phyloP scores from a whole-genome alignment of 805 yeast genomes.

The Myxozyma geophila region DNA sequence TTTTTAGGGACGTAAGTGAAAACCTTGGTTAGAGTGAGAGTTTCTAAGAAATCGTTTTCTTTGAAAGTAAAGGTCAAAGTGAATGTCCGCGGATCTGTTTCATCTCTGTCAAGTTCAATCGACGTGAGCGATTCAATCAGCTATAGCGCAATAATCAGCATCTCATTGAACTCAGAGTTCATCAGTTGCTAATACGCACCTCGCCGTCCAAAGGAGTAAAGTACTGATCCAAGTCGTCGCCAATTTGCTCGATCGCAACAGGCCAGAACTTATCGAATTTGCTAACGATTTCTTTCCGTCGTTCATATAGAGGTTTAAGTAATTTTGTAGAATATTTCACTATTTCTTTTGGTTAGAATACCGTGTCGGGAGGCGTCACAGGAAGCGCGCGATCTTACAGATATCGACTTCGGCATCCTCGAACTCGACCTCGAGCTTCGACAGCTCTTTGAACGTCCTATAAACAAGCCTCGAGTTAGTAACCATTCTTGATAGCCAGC shows the following conservation, averaged over 20 bases:
- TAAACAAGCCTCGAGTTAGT: neutral
- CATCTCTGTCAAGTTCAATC: slow-evolving; percentile 58
- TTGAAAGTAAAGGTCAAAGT: slow-evolving; percentile 63
- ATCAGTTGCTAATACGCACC: slow-evolving; percentile 9
- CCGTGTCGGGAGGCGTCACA: neutral
- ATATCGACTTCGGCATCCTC: slow-evolving; percentile 39
- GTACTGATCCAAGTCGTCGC: slow-evolving; percentile 77
- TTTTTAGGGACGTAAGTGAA: slow-evolving; percentile 48
- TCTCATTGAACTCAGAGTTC: slow-evolving; percentile 56
- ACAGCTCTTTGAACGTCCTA: slow-evolving; percentile 36
- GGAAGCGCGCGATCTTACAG: slow-evolving; percentile 30
- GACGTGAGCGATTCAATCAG: slow-evolving; percentile 51
- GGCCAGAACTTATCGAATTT: slow-evolving; percentile 84
- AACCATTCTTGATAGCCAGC: neutral
- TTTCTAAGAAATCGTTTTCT: slow-evolving; percentile 55
- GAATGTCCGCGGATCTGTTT: slow-evolving; percentile 58
- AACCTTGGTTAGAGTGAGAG: slow-evolving; percentile 63
- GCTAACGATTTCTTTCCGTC: slow-evolving; percentile 58
- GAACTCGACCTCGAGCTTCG: slow-evolving; percentile 39
- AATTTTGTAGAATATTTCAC: slow-evolving; percentile 39
- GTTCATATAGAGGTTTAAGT: slow-evolving; percentile 61
- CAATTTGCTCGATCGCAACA: slow-evolving; percentile 78
- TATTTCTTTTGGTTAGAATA: neutral
- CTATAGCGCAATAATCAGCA: slow-evolving; percentile 37
- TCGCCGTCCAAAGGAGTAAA: slow-evolving; percentile 76